These are phyloP conservation scores for Penicillium subrubescens DNA, from an alignment of 495 filamentous ascomycete genomes.

Conservation along the genomic window DNA sequence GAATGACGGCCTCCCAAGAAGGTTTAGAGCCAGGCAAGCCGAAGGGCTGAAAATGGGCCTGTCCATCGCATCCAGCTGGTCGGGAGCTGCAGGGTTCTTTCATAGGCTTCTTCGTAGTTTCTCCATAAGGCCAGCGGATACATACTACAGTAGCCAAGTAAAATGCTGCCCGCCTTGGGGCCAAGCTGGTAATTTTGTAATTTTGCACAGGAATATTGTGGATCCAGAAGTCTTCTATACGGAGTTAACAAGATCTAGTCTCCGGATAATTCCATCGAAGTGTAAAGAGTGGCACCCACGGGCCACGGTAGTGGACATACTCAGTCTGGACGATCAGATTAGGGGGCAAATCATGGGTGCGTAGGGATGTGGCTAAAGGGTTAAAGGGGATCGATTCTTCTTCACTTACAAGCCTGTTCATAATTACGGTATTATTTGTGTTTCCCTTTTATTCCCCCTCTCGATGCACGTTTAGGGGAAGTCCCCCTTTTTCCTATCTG, in stretches of 20 bases:
- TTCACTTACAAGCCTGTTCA: not conserved
- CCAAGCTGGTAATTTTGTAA: not conserved
- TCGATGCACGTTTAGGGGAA: not conserved
- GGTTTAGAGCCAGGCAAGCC: not conserved
- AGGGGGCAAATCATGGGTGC: not conserved
- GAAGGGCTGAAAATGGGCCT: conserved; percentile 7
- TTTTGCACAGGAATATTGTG: not conserved
- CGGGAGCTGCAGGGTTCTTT: not conserved
- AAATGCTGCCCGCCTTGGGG: not conserved
- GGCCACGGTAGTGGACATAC: no score
- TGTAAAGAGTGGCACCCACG: no score
- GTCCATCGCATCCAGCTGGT: not conserved
- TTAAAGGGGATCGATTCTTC: not conserved
- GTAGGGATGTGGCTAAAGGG: not conserved
- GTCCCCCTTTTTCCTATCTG: conserved; percentile 4
- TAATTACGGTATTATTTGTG: not conserved
- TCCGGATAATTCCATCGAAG: not conserved
- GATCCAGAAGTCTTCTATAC: not conserved
- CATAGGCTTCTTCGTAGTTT: not conserved
- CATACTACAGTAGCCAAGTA: not conserved
- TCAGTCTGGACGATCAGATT: not conserved
- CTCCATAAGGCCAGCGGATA: not conserved
- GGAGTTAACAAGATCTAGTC: not conserved
- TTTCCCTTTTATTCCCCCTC: not conserved
- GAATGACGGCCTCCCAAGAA: not conserved